A percentile compares a stretch with the other conserved stretches of the same genome.
These are phyloP conservation scores for Halenospora varia DNA, from an alignment of 495 filamentous ascomycete genomes.

Conservation along the genomic window DNA sequence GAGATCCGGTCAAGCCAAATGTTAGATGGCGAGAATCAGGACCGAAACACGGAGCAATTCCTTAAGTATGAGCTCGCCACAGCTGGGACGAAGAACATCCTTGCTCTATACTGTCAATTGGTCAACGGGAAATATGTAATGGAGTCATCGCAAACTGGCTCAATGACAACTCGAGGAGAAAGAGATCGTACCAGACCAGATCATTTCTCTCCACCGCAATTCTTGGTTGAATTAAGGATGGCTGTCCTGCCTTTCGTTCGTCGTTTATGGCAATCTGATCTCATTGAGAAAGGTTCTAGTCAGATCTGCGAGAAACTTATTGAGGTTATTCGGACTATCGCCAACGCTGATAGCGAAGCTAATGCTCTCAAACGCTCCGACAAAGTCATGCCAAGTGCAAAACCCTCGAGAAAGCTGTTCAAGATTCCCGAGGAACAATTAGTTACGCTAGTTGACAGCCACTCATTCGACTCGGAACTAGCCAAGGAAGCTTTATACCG, in stretches of 20 bases:
- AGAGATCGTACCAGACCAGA: constrained; percentile 57
- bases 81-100: constrained; percentile 73
- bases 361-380: constrained; percentile 59
- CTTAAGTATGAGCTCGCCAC: constrained; percentile 33
- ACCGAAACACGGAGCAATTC: constrained; percentile 20
- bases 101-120: constrained; percentile 74
- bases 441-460: constrained; percentile 36
- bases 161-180: constrained; percentile 33
- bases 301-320: constrained; percentile 74
- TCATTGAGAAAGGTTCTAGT: constrained; percentile 74
- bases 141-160: constrained; percentile 66
- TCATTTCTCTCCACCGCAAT: constrained; percentile 67
- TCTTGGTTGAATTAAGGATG: constrained; percentile 83
- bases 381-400: constrained; percentile 29
- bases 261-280: constrained; percentile 75
- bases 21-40: background rate
- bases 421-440: constrained; percentile 45
- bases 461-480: constrained; percentile 53
- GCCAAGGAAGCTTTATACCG: constrained; percentile 78
- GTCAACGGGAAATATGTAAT: constrained; percentile 70
- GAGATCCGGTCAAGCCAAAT: constrained; percentile 45
- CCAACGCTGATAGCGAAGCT: constrained; percentile 70
- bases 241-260: constrained; percentile 74
- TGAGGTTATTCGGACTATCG: constrained; percentile 75
- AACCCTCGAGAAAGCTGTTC: constrained; percentile 30